Conservation (phyloP, 176 grass and related monocot species). For the Typha latifolia region DNA sequence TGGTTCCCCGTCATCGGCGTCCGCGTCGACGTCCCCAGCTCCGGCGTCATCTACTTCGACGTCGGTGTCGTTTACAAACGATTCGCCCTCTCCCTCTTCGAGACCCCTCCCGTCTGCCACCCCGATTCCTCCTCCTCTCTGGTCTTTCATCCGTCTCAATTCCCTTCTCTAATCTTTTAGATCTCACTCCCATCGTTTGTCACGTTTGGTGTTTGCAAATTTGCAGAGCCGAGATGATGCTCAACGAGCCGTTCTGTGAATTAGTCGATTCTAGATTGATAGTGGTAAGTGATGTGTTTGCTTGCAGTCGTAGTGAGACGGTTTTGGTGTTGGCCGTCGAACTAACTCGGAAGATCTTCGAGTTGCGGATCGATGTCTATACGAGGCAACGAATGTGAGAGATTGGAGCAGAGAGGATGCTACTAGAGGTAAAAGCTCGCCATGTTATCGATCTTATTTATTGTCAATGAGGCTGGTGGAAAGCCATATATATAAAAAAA, state of each 20-base stretch:
- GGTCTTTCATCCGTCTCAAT: not conserved
- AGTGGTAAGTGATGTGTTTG: not conserved
- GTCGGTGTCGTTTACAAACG: constrained; percentile 68
- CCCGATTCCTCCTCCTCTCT: constrained; percentile 22
- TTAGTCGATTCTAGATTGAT: not conserved
- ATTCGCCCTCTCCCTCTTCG: constrained; percentile 58
- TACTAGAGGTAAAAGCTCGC: not conserved
- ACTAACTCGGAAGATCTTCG: not conserved
- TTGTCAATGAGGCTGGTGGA: too few relatives aligned
- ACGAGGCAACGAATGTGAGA: not conserved
- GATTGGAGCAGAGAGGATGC: not conserved
- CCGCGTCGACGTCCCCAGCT: constrained; percentile 44
- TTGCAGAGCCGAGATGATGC: not conserved
- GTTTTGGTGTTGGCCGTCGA: not conserved
- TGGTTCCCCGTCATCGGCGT: constrained; percentile 69
- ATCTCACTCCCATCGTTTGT: not conserved
- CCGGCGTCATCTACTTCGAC: constrained; percentile 77
- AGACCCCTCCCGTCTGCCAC: constrained; percentile 53
- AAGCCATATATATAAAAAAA: too few relatives aligned
- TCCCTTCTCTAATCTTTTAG: not conserved
- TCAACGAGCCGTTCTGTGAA: not conserved
- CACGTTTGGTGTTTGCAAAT: not conserved
- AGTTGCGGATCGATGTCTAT: not conserved
- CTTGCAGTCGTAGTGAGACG: not conserved
- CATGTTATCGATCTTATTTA: too few relatives aligned